A percentile compares a stretch with the other conserved stretches of the same genome.
Conservation (phyloP, 768 basidiomycete genomes). For the Suillus occidentalis region DNA sequence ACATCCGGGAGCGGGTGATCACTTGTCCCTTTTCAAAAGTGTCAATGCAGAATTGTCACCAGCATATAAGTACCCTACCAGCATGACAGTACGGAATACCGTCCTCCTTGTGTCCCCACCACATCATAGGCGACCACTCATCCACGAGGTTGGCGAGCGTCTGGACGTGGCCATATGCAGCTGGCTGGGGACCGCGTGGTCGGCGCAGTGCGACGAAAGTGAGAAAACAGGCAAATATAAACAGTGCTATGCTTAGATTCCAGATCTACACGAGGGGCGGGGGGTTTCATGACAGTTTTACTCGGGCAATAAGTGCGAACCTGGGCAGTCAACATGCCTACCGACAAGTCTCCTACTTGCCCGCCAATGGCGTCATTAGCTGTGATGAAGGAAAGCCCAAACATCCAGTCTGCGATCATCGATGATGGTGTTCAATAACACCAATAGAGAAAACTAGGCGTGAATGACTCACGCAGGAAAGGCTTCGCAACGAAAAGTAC, state of each 20-base stretch:
- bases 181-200: slow-evolving; percentile 14
- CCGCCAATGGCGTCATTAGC: too few relatives aligned
- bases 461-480: too few relatives aligned
- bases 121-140: slow-evolving; percentile 22
- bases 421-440: too few relatives aligned
- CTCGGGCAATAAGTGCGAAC: slow-evolving; percentile 11
- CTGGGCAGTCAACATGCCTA: slow-evolving; percentile 12
- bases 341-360: too few relatives aligned
- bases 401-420: slow-evolving; percentile 33
- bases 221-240: slow-evolving; percentile 11
- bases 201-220: slow-evolving; percentile 6
- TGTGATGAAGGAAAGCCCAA: slow-evolving; percentile 1
- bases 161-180: slow-evolving; percentile 21
- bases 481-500: too few relatives aligned
- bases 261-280: slow-evolving; percentile 17
- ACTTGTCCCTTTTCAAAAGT: neutral
- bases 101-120: slow-evolving; percentile 23
- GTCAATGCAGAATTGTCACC: slow-evolving; percentile 5
- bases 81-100: slow-evolving; percentile 7
- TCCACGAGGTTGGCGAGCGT: slow-evolving; percentile 19
- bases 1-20: slow-evolving; percentile 22
- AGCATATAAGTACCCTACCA: neutral
- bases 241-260: slow-evolving; percentile 19
- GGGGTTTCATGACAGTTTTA: neutral
- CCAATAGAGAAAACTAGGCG: too few relatives aligned